These are phyloP conservation scores for Arachnomyces sp. DNA, from an alignment of 2,329 filamentous ascomycete species.

Conservation along the genomic window DNA sequence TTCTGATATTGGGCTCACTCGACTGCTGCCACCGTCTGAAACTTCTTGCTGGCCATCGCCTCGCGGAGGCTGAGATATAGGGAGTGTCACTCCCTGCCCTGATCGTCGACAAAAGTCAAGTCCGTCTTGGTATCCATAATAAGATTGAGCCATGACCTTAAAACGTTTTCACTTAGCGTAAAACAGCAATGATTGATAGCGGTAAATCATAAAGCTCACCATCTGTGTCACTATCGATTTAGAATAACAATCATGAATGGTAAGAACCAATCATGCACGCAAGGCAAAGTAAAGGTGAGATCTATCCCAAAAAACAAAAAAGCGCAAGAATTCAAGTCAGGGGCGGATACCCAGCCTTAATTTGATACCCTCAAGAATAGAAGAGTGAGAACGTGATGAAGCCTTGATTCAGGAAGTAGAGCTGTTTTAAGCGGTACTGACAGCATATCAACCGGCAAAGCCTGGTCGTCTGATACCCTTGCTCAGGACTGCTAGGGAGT, in stretches of 20 bases:
- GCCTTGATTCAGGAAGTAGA: constrained; percentile 3
- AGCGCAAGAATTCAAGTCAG: too few species aligned
- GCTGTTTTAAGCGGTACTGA: constrained; percentile 1
- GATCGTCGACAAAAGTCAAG: constrained; percentile 16
- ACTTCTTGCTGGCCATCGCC: constrained; percentile 20
- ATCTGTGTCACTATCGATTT: too few species aligned
- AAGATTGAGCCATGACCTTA: constrained; percentile 19
- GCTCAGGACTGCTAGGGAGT: constrained; percentile 1
- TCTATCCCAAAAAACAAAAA: too few species aligned
- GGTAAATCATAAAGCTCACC: too few species aligned
- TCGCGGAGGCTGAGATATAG: constrained; percentile 19
- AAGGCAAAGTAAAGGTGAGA: too few species aligned
- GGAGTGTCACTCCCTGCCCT: constrained; percentile 17
- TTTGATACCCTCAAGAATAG: too few species aligned
- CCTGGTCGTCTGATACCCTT: too few species aligned
- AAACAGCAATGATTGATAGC: constrained; percentile 3
- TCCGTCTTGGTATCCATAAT: constrained; percentile 17
- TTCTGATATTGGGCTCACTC: constrained; percentile 19
- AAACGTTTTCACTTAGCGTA: constrained; percentile 11
- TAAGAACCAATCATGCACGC: too few species aligned
- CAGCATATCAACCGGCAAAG: too few species aligned
- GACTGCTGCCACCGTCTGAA: constrained; percentile 13
- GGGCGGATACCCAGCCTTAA: too few species aligned
- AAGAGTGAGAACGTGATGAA: too few species aligned
- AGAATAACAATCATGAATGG: too few species aligned